Base-by-base conservation (phyloP, 2,329 filamentous ascomycete species). In the Periconia digitata region DNA sequence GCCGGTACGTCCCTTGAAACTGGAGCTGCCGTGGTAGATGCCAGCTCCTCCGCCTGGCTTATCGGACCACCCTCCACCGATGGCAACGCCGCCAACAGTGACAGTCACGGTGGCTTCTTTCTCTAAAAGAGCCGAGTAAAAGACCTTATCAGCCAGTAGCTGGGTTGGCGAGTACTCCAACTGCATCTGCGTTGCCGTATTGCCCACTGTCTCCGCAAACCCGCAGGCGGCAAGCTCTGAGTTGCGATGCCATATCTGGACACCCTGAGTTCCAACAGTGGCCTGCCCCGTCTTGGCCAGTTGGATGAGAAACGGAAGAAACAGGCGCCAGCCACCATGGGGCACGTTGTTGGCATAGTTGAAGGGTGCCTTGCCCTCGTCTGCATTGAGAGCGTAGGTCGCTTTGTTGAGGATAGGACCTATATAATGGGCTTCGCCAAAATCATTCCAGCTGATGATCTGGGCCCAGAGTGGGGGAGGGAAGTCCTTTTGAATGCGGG, bases 361-460 rank as follows among this genome's bases (percentile, higher is more conserved):
- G 52, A 70, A 65, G 44, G 70, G 73, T 3, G 80, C 77, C 53
- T 80, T 82, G 47, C 72, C 65, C 44, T 68, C 72, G 6, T 79
- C 75, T 27, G 24, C 7, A 12, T 12, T 12, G 3, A 78, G 79
- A 2, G 70, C 56, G 2, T 76, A 75, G 8, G 79, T 72, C 35
- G 74, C 73, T 3, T 74, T 71, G 8, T 76, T 66, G 37, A 72
- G 63, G 39, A 81, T 60, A 3, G 79, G 76, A 0, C 76, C 78
- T 16, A 60, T 71, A 55, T 83, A 81, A 55, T 83, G 79, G 1
- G 80, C 78, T 61, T 85, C 82, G 27, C 81, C 81, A 51, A 77
- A 82, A 58, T 83, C 82, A 54, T 84, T 84, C 80, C 80, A 84
- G 16, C 78, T 79, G 39, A 83, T 76, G 37, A 83, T 79, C 49